These are phyloP conservation scores for Trebouxia sp. DNA, from an alignment of 139 green algal genomes.

Conservation along the genomic window DNA sequence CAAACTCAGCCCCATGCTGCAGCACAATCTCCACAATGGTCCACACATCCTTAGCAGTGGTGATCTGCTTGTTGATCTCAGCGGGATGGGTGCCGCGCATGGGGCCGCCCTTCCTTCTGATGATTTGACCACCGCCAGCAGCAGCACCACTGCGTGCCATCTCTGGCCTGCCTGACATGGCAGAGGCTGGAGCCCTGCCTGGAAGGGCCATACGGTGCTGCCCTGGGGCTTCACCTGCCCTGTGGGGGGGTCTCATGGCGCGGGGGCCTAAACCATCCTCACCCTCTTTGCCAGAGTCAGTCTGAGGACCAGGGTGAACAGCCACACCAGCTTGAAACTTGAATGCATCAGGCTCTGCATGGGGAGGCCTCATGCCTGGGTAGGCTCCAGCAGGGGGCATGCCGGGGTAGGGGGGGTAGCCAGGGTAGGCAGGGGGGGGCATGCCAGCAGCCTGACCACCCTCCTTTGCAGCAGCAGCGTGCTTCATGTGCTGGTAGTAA, in stretches of 20 bases:
- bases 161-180: background rate
- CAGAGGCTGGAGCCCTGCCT: background rate
- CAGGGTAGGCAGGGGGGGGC: background rate
- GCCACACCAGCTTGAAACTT: slow-evolving; percentile 3
- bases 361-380: slow-evolving; percentile 5
- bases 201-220: background rate
- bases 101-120: slow-evolving; percentile 1
- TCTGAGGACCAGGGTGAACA: background rate
- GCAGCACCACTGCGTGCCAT: background rate
- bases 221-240: background rate
- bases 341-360: background rate
- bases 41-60: background rate
- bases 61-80: slow-evolving; percentile 38
- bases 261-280: background rate
- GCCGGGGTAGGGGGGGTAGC: slow-evolving; percentile 4
- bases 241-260: slow-evolving; percentile 1
- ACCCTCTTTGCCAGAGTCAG: background rate
- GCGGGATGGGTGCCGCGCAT: slow-evolving; percentile 25
- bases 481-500: slow-evolving; percentile 18
- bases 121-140: slow-evolving; percentile 21
- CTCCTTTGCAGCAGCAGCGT: background rate
- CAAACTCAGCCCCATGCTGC: slow-evolving; percentile 1
- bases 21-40: slow-evolving; percentile 13
- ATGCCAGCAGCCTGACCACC: background rate
- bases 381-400: background rate